Evolutionary conservation across 352 stramenopile species (phyloP).

Genomic region (Phytopythium boreale): DNA sequence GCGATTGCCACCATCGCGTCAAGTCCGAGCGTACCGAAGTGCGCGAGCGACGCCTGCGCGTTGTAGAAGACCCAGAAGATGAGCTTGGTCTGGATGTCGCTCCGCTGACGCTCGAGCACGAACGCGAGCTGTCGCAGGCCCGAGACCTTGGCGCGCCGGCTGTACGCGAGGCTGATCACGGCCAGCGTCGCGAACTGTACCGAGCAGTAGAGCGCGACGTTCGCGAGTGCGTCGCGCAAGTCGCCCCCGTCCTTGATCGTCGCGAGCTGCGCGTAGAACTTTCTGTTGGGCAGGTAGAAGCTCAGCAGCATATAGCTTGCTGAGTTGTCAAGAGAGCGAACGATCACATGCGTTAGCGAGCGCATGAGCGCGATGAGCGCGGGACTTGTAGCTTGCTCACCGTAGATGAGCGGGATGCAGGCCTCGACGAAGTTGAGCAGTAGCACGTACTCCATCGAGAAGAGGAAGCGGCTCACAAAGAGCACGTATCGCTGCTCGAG

Average conservation of each 20-base stretch:
- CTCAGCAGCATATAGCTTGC: neutral
- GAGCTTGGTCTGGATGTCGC: constrained; percentile 5
- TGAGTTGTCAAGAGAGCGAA: neutral
- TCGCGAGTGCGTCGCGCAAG: neutral
- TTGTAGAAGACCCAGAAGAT: constrained; percentile 7
- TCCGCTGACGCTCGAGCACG: constrained; percentile 2
- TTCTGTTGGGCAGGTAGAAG: neutral
- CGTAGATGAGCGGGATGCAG: constrained; percentile 33
- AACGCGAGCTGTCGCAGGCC: neutral
- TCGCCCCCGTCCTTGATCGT: neutral
- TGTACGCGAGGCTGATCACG: neutral
- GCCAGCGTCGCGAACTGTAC: neutral
- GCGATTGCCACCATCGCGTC: neutral
- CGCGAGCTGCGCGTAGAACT: constrained; percentile 1
- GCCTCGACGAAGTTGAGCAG: constrained; percentile 41
- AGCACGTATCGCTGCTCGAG: constrained; percentile 2
- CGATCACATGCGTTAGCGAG: neutral
- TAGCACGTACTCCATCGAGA: constrained; percentile 40
- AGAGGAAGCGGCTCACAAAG: constrained; percentile 18
- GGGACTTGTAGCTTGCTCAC: constrained; percentile 13
- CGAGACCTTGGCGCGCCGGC: neutral
- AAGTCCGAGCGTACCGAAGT: constrained; percentile 1
- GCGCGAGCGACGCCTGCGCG: neutral
- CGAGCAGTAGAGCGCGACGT: neutral
- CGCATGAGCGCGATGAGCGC: neutral